Evolutionary conservation across 2,329 filamentous ascomycete genomes (phyloP).

Genomic region (Claviceps spartinae): DNA sequence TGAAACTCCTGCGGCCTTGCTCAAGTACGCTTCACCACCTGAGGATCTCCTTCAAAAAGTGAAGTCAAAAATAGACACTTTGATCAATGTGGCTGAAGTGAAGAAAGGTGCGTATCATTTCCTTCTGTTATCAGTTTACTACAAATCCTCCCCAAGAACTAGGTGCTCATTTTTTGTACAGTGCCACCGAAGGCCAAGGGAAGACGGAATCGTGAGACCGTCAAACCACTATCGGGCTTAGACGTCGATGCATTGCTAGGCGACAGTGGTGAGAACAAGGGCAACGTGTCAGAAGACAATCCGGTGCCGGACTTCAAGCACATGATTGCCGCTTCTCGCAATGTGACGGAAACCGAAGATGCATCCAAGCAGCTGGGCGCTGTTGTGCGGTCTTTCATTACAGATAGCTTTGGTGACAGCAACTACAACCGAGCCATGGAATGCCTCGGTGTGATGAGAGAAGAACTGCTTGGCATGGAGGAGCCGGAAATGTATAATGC

Average conservation of each 20-base stretch:
- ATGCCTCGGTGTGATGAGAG: slow-evolving; percentile 62
- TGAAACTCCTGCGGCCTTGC: slow-evolving; percentile 48
- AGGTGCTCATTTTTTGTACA: slow-evolving; percentile 16
- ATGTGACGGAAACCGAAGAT: slow-evolving; percentile 48
- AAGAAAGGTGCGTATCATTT: slow-evolving; percentile 53
- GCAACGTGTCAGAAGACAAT: slow-evolving; percentile 48
- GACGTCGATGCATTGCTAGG: slow-evolving; percentile 74
- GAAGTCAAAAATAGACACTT: slow-evolving; percentile 41
- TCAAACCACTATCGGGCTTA: slow-evolving; percentile 80
- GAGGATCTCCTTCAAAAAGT: slow-evolving; percentile 48
- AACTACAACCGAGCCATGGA: slow-evolving; percentile 66
- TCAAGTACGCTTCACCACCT: slow-evolving; percentile 62
- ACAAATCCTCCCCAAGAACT: neutral
- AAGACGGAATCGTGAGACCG: slow-evolving; percentile 52
- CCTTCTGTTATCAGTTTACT: neutral
- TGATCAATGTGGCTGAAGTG: slow-evolving; percentile 60
- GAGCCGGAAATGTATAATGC: slow-evolving; percentile 65
- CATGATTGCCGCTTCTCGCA: slow-evolving; percentile 47
- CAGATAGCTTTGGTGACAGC: slow-evolving; percentile 58
- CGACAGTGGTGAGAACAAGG: slow-evolving; percentile 27
- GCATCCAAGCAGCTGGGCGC: slow-evolving; percentile 60
- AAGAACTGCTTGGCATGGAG: slow-evolving; percentile 63
- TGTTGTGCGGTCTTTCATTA: slow-evolving; percentile 57
- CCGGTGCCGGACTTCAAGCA: slow-evolving; percentile 86
- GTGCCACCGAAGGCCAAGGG: slow-evolving; percentile 71